These are phyloP conservation scores for Pleurotus pulmonarius DNA, from an alignment of 768 basidiomycete species.

Conservation along the genomic window DNA sequence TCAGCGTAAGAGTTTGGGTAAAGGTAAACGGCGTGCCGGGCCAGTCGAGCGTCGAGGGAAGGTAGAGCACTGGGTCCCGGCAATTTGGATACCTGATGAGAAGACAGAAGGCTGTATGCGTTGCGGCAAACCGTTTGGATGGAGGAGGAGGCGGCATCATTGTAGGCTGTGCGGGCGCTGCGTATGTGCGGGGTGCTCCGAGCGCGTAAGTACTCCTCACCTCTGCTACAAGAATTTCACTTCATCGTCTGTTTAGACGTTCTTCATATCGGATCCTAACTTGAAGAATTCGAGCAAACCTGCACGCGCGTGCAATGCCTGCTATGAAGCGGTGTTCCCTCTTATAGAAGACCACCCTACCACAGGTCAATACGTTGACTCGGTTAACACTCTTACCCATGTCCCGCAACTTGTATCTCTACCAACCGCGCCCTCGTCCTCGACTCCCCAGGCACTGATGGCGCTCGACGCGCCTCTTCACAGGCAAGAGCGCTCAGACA, in stretches of 20 bases:
- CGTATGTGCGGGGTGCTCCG: conserved; percentile 83
- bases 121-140: conserved; percentile 73
- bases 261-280: conserved; percentile 66
- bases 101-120: conserved; percentile 84
- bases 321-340: conserved; percentile 86
- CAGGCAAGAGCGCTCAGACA: conserved; percentile 6
- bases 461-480: conserved; percentile 27
- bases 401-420: conserved; percentile 56
- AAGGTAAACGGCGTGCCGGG: conserved; percentile 13
- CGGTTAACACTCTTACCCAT: conserved; percentile 47
- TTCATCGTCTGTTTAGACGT: conserved; percentile 49
- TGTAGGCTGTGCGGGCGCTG: conserved; percentile 84
- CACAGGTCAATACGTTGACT: conserved; percentile 23
- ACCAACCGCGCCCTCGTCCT: conserved; percentile 41
- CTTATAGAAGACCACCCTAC: conserved; percentile 32
- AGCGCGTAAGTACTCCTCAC: conserved; percentile 47
- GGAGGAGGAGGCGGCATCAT: conserved; percentile 79
- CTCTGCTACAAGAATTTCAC: neutral
- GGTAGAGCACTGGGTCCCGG: conserved; percentile 84
- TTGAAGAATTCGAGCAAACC: conserved; percentile 47
- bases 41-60: conserved; percentile 38
- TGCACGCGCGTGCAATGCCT: conserved; percentile 80
- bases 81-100: conserved; percentile 89
- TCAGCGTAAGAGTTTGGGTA: conserved; percentile 14
- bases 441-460: conserved; percentile 45